Evolutionary conservation across 2,329 filamentous ascomycete genomes (phyloP).

Genomic region (Penicillium sp.): DNA sequence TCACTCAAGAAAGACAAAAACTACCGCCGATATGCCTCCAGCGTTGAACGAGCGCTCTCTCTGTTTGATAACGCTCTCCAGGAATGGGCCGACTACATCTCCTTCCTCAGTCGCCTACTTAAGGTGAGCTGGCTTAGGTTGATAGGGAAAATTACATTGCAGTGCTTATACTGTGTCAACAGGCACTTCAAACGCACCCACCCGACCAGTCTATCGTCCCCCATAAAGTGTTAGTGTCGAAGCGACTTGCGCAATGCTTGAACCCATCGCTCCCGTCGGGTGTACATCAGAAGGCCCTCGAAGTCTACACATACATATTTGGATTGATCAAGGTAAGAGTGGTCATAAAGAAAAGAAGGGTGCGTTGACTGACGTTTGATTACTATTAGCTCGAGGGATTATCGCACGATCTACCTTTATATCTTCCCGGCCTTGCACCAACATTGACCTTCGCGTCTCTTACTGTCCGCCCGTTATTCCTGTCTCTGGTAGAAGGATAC

Average conservation of each 20-base stretch:
- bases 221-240: slow-evolving; percentile 76
- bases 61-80: slow-evolving; percentile 90
- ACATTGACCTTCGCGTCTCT: slow-evolving; percentile 93
- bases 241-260: slow-evolving; percentile 89
- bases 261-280: slow-evolving; percentile 90
- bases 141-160: neutral
- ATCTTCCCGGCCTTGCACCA: slow-evolving; percentile 82
- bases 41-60: slow-evolving; percentile 79
- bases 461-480: slow-evolving; percentile 78
- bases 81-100: slow-evolving; percentile 99
- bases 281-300: slow-evolving; percentile 94
- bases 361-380: slow-evolving; percentile 15
- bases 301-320: slow-evolving; percentile 90
- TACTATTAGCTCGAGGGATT: slow-evolving; percentile 61
- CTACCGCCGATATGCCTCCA: slow-evolving; percentile 84
- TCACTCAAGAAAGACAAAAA: slow-evolving; percentile 56
- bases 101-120: slow-evolving; percentile 82
- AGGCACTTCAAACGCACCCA: slow-evolving; percentile 86
- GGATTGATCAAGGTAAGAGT: slow-evolving; percentile 67
- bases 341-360: neutral
- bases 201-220: slow-evolving; percentile 69
- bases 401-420: slow-evolving; percentile 76
- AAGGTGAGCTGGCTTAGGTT: slow-evolving; percentile 59
- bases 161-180: slow-evolving; percentile 6
- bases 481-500: slow-evolving; percentile 77